A percentile compares a stretch with the other conserved stretches of the same genome.
Conservation (phyloP, 805 yeast genomes). For the Candida endomychidarum region DNA sequence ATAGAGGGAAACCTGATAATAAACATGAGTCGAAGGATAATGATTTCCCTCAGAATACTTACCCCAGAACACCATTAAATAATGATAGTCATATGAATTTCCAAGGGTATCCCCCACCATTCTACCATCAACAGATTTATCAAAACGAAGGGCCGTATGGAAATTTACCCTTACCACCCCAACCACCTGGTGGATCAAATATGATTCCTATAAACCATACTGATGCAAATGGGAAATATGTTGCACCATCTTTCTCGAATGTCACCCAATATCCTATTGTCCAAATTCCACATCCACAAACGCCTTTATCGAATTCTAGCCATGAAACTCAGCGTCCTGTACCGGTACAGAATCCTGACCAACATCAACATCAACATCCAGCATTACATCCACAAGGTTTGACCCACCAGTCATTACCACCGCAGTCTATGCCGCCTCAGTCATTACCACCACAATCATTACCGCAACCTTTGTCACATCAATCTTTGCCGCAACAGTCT, state of each 20-base stretch:
- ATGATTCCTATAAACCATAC: neutral
- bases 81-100: neutral
- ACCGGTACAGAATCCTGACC: neutral
- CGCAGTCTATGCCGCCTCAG: neutral
- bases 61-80: neutral
- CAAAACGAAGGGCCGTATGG: neutral
- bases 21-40: neutral
- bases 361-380: neutral
- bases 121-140: conserved; percentile 3
- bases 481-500: neutral
- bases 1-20: neutral
- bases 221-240: neutral
- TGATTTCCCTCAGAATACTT: neutral
- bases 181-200: conserved; percentile 1
- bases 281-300: conserved; percentile 2
- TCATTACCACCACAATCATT: neutral
- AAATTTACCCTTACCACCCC: neutral
- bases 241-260: neutral
- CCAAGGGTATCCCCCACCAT: conserved; percentile 4
- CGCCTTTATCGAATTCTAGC: conserved; percentile 1
- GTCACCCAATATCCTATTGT: conserved; percentile 1
- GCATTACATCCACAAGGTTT: too few species aligned
- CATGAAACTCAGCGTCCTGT: neutral
- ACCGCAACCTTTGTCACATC: too few species aligned
- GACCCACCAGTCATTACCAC: too few species aligned